phyloP scores from a whole-genome alignment of 768 basidiomycete species.

The Trametes elegans region DNA sequence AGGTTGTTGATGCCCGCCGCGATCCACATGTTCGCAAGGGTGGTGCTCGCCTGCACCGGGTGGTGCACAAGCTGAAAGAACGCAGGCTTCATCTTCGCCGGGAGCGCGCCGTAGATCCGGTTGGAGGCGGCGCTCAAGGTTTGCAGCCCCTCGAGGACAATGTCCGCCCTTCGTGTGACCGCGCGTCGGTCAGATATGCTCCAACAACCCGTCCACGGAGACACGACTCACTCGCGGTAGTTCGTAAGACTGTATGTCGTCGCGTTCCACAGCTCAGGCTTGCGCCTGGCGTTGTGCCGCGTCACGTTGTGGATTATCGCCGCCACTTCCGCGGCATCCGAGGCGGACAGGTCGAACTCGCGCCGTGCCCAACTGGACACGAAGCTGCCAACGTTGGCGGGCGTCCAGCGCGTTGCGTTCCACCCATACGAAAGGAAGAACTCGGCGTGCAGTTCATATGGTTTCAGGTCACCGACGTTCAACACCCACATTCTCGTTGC shows the following conservation, averaged over 20 bases:
- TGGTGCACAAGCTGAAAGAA: slow-evolving; percentile 76
- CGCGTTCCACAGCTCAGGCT: slow-evolving; percentile 62
- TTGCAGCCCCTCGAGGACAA: slow-evolving; percentile 50
- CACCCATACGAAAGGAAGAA: slow-evolving; percentile 67
- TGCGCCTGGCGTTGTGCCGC: slow-evolving; percentile 55
- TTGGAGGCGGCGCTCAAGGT: slow-evolving; percentile 48
- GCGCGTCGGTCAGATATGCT: background rate
- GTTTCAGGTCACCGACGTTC: slow-evolving; percentile 76
- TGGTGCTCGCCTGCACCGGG: slow-evolving; percentile 57
- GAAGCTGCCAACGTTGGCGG: slow-evolving; percentile 52
- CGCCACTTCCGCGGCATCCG: slow-evolving; percentile 42
- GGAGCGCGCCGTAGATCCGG: slow-evolving; percentile 52
- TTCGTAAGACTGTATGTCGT: slow-evolving; percentile 63
- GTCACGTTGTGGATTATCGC: slow-evolving; percentile 56
- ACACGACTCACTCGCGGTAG: slow-evolving; percentile 61
- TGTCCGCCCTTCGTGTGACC: slow-evolving; percentile 72
- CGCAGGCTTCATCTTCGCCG: slow-evolving; percentile 46
- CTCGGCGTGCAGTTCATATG: slow-evolving; percentile 67
- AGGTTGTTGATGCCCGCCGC: slow-evolving; percentile 59
- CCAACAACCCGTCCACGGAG: no score
- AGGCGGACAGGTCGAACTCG: slow-evolving; percentile 52
- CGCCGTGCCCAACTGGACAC: slow-evolving; percentile 59
- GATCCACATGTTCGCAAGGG: slow-evolving; percentile 56
- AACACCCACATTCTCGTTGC: slow-evolving; percentile 65
- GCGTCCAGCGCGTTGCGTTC: slow-evolving; percentile 55